phyloP scores from a whole-genome alignment of 148 eudicot genomes.

The Pouteria glomerata region DNA sequence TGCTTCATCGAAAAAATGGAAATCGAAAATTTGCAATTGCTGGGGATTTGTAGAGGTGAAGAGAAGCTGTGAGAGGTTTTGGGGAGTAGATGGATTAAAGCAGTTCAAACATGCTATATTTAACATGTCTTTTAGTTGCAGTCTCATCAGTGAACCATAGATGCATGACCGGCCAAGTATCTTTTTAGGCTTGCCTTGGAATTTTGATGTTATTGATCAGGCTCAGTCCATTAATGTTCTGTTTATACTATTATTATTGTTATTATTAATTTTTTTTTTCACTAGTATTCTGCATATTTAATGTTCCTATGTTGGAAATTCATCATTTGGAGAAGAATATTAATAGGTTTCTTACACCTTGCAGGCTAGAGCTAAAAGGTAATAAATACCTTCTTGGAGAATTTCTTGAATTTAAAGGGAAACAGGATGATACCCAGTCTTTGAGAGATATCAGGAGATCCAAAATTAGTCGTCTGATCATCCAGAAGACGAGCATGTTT shows the following conservation, averaged over 20 bases:
- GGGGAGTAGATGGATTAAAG: not conserved
- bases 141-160: not conserved
- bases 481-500: slow-evolving; percentile 84
- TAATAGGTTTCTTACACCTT: slow-evolving; percentile 7
- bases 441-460: slow-evolving; percentile 72
- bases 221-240: not conserved
- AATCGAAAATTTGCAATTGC: not conserved
- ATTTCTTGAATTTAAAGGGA: slow-evolving; percentile 85
- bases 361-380: slow-evolving; percentile 82
- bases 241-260: not conserved
- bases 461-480: slow-evolving; percentile 58
- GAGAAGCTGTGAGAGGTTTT: not conserved
- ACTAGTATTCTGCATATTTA: not conserved
- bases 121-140: not conserved
- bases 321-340: not conserved
- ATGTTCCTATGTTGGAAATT: not conserved
- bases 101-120: not conserved
- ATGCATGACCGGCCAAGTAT: not conserved
- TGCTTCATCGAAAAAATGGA: not conserved
- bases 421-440: slow-evolving; percentile 63
- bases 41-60: not conserved
- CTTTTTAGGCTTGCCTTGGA: not conserved
- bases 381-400: slow-evolving; percentile 69
- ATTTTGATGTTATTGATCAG: not conserved
- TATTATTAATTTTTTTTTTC: too few relatives aligned